These are phyloP conservation scores for Chytridiales sp. DNA, from an alignment of 371 early-diverging fungal species.

Conservation along the genomic window DNA sequence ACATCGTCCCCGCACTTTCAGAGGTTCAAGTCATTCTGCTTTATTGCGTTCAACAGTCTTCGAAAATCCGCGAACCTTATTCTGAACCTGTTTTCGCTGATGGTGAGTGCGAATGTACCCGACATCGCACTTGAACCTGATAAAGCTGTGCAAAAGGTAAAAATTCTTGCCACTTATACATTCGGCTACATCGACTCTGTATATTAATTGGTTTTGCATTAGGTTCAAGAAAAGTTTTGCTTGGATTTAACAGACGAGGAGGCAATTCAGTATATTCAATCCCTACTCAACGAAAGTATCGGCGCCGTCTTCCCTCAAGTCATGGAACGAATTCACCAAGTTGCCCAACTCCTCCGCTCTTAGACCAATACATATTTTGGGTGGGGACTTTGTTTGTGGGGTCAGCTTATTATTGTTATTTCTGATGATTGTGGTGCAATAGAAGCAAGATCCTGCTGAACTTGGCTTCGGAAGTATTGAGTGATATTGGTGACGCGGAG, in stretches of 20 bases:
- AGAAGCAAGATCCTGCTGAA: too few species aligned
- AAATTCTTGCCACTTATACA: neutral
- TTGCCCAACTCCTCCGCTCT: constrained; percentile 40
- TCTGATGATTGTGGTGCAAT: too few species aligned
- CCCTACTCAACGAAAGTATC: constrained; percentile 87
- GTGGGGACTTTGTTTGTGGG: too few species aligned
- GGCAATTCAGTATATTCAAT: constrained; percentile 89
- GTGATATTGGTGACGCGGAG: too few species aligned
- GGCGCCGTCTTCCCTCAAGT: constrained; percentile 96
- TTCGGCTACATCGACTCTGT: neutral
- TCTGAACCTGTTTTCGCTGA: constrained; percentile 90
- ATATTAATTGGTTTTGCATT: neutral
- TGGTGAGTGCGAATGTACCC: constrained; percentile 92
- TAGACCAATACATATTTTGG: too few species aligned
- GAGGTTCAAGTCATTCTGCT: constrained; percentile 87
- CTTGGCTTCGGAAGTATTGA: too few species aligned
- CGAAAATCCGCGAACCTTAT: constrained; percentile 92
- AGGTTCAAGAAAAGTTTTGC: constrained; percentile 93
- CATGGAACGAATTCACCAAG: constrained; percentile 90
- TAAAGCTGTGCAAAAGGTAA: constrained; percentile 88
- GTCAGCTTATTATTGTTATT: too few species aligned
- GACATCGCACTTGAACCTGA: constrained; percentile 97
- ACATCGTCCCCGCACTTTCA: constrained; percentile 75
- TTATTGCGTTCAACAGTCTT: constrained; percentile 88
- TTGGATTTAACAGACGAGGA: constrained; percentile 91